These are phyloP conservation scores for Silybum marianum DNA, from an alignment of 129 eudicot species.

Conservation along the genomic window DNA sequence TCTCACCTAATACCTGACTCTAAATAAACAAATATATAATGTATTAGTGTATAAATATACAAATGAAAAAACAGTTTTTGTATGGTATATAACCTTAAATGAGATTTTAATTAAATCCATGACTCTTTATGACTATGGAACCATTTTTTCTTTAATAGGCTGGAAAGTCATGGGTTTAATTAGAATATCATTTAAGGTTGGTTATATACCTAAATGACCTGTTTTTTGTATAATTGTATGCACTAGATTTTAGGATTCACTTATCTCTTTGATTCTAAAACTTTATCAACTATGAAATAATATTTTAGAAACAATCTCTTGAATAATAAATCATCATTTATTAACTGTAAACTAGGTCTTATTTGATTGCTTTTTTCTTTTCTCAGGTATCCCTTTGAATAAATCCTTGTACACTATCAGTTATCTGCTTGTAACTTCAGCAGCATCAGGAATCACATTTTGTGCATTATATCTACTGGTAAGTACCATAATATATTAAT, in stretches of 20 bases:
- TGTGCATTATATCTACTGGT: conserved; percentile 61
- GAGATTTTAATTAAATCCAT: too few species aligned
- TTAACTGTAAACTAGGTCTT: not conserved
- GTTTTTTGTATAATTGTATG: not conserved
- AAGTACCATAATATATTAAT: conserved; percentile 25
- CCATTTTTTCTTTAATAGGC: too few species aligned
- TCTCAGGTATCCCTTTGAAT: conserved; percentile 74
- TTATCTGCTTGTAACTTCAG: conserved; percentile 70
- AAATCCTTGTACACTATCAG: conserved; percentile 75
- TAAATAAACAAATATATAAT: too few species aligned
- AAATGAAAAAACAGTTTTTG: not conserved
- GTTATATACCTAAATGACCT: not conserved
- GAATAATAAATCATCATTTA: not conserved
- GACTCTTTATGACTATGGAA: too few species aligned
- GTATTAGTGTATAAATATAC: not conserved
- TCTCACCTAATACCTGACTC: not conserved
- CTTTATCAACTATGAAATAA: not conserved
- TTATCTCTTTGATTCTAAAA: not conserved
- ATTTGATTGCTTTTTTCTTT: not conserved
- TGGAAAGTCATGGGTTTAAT: too few species aligned
- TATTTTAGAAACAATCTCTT: not conserved
- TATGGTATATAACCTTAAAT: too few species aligned
- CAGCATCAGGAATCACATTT: conserved; percentile 73
- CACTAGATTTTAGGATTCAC: not conserved
- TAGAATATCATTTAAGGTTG: not conserved